These are phyloP conservation scores for Isatis lusitanica DNA, from an alignment of 441 rosid genomes.

Conservation along the genomic window DNA sequence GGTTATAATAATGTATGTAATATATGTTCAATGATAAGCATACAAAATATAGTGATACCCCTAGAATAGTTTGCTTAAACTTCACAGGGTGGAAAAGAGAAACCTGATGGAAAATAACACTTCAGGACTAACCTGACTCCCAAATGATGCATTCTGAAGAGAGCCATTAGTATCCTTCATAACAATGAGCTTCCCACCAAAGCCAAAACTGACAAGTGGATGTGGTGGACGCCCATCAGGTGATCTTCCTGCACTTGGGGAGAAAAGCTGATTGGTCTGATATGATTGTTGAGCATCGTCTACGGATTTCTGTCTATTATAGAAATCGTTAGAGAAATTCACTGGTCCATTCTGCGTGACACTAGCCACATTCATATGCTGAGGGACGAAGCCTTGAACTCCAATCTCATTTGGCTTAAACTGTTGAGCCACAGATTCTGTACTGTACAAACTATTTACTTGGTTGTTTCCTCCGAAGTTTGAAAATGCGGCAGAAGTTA, in stretches of 20 bases:
- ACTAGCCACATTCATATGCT: conserved; percentile 51
- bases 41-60: background rate
- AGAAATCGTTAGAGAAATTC: conserved; percentile 55
- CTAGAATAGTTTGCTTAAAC: background rate
- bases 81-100: background rate
- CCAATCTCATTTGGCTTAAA: conserved; percentile 52
- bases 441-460: conserved; percentile 44
- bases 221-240: conserved; percentile 97
- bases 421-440: conserved; percentile 41
- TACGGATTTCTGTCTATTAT: conserved; percentile 48
- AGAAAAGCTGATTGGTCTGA: conserved; percentile 57
- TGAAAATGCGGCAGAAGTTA: conserved; percentile 36
- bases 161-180: conserved; percentile 57
- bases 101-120: background rate
- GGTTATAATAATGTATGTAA: conserved; percentile 10
- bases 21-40: background rate
- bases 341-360: conserved; percentile 49
- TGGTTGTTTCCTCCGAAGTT: conserved; percentile 52
- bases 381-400: conserved; percentile 50
- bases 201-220: conserved; percentile 89
- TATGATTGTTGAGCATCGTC: conserved; percentile 48
- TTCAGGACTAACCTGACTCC: conserved; percentile 69
- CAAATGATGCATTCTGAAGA: conserved; percentile 55
- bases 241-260: conserved; percentile 57
- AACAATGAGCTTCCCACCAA: conserved; percentile 92